Conservation (phyloP, 2,329 filamentous ascomycete genomes). For the Arthroderma sp. region DNA sequence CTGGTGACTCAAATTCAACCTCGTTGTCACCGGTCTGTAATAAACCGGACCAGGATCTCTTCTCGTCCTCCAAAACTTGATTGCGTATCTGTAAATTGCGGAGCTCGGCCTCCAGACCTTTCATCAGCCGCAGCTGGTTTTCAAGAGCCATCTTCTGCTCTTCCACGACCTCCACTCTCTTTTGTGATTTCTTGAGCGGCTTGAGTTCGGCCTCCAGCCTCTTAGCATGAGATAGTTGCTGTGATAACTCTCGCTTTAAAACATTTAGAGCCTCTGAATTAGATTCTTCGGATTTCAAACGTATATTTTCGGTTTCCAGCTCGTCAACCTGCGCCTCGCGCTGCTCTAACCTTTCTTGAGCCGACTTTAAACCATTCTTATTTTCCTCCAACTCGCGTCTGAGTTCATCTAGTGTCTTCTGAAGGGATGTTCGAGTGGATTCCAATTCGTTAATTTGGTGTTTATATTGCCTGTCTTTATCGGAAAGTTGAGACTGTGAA, state of each 20-base stretch:
- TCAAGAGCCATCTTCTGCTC: constrained; percentile 84
- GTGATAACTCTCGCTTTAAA: constrained; percentile 75
- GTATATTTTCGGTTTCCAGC: constrained; percentile 70
- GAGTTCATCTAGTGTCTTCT: constrained; percentile 40
- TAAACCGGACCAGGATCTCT: constrained; percentile 73
- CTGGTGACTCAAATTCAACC: constrained; percentile 72
- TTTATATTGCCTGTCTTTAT: constrained; percentile 52
- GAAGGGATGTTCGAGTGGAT: constrained; percentile 45
- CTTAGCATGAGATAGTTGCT: constrained; percentile 85
- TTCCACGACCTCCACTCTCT: constrained; percentile 84
- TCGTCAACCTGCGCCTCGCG: constrained; percentile 58
- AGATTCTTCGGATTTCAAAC: constrained; percentile 72
- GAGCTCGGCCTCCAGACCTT: constrained; percentile 61
- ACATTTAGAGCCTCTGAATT: constrained; percentile 76
- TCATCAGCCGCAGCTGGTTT: constrained; percentile 61
- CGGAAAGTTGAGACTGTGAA: constrained; percentile 58
- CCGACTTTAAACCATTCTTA: constrained; percentile 41
- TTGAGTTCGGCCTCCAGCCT: constrained; percentile 74
- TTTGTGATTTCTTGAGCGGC: constrained; percentile 65
- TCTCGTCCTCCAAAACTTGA: constrained; percentile 79
- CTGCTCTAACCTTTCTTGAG: constrained; percentile 54
- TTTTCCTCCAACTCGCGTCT: constrained; percentile 43
- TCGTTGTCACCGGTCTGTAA: constrained; percentile 53
- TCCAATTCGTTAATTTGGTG: constrained; percentile 48
- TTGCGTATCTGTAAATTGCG: constrained; percentile 68